Percentiles rank a stretch among this genome's conserved stretches.
Conservation (phyloP, 176 grass and related monocot species). For the Hsuehochloa calcarea region DNA sequence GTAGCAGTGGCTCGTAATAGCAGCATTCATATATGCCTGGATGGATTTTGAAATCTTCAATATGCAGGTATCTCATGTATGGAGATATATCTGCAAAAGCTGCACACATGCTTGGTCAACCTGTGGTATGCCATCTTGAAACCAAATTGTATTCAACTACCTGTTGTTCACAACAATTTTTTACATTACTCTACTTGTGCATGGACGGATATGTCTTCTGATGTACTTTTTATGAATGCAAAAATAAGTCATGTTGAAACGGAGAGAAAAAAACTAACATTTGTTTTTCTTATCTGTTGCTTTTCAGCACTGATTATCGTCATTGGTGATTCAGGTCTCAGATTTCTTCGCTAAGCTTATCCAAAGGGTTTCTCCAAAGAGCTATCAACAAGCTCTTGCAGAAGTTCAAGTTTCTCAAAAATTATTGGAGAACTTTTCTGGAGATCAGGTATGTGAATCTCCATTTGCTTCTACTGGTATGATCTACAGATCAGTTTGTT, state of each 20-base stretch:
- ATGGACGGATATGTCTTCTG: background rate
- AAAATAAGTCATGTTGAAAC: background rate
- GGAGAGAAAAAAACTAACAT: background rate
- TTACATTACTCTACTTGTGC: background rate
- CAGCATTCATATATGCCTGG: background rate
- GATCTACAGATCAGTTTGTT: conserved; percentile 13
- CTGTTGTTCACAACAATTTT: background rate
- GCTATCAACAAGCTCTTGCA: conserved; percentile 87
- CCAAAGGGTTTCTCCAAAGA: conserved; percentile 94
- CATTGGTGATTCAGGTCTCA: conserved; percentile 47
- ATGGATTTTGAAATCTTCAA: conserved; percentile 4
- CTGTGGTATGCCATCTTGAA: conserved; percentile 51
- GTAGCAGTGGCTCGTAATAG: background rate
- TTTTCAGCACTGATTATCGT: background rate
- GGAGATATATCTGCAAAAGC: conserved; percentile 94
- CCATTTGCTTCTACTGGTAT: background rate
- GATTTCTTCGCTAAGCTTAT: conserved; percentile 92
- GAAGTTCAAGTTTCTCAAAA: conserved; percentile 95
- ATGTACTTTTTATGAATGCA: background rate
- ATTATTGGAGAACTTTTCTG: conserved; percentile 95
- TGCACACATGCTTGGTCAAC: conserved; percentile 74
- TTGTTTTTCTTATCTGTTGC: background rate
- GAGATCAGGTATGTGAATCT: conserved; percentile 71
- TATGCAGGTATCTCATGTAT: conserved; percentile 80
- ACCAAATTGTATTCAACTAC: conserved; percentile 9